A percentile compares a stretch with the other conserved stretches of the same genome.
Evolutionary conservation across 495 filamentous ascomycete genomes (phyloP).

Genomic region (Massariosphaeria phaeospora): DNA sequence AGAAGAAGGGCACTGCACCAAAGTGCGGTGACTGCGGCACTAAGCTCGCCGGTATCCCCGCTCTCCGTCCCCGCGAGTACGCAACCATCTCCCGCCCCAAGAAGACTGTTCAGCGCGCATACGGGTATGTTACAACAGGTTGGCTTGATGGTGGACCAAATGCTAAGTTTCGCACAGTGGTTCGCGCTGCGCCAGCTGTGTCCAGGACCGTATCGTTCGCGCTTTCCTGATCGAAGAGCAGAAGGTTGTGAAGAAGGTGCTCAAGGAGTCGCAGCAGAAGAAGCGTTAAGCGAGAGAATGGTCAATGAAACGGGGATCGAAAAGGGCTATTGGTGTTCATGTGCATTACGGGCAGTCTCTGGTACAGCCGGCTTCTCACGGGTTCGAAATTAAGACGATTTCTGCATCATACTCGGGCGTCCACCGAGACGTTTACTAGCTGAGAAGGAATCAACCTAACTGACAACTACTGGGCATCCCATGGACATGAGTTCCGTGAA

Average conservation of each 20-base stretch:
- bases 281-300: constrained; percentile 48
- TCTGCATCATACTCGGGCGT: constrained; percentile 10
- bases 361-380: constrained; percentile 23
- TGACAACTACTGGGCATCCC: neutral
- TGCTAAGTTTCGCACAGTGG: constrained; percentile 48
- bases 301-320: constrained; percentile 6
- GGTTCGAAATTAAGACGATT: constrained; percentile 22
- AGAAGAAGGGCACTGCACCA: constrained; percentile 92
- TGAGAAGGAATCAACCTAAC: constrained; percentile 7
- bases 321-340: constrained; percentile 29
- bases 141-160: neutral
- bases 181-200: constrained; percentile 95
- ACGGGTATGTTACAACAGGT: constrained; percentile 45
- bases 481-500: no score
- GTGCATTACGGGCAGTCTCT: constrained; percentile 32
- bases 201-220: constrained; percentile 92
- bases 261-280: constrained; percentile 90
- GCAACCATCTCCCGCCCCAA: constrained; percentile 90
- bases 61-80: constrained; percentile 96
- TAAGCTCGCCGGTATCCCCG: constrained; percentile 89
- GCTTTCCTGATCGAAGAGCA: constrained; percentile 98
- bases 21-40: constrained; percentile 84
- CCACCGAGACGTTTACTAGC: neutral
- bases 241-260: constrained; percentile 99
- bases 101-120: constrained; percentile 98